Evolutionary conservation across 352 stramenopile genomes (phyloP).

Genomic region (Globisporangium spinosum): DNA sequence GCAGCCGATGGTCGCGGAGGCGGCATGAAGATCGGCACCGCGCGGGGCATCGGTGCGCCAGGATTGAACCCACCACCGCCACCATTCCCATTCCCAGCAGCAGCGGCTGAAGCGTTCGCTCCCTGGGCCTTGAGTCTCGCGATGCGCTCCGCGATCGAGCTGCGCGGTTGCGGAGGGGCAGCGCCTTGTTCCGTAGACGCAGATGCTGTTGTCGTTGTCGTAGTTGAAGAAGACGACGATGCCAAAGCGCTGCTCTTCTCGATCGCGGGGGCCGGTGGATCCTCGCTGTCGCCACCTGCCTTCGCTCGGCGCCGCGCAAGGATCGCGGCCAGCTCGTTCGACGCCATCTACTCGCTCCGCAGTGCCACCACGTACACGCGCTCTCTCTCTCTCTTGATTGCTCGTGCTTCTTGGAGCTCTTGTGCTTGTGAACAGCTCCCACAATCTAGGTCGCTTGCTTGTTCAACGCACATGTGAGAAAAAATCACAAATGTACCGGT

Average conservation of each 20-base stretch:
- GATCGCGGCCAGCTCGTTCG: conserved; percentile 82
- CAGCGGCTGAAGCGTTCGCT: conserved; percentile 31
- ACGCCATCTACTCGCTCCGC: conserved; percentile 38
- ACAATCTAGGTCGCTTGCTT: neutral
- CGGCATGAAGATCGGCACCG: conserved; percentile 19
- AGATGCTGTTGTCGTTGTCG: neutral
- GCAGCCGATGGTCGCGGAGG: conserved; percentile 10
- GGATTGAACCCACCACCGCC: conserved; percentile 6
- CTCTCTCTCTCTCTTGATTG: neutral
- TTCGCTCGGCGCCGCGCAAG: conserved; percentile 74
- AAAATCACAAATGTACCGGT: neutral
- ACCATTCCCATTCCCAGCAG: conserved; percentile 3
- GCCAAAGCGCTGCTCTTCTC: conserved; percentile 22
- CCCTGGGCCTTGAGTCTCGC: conserved; percentile 69
- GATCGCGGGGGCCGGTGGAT: conserved; percentile 24
- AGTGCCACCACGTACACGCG: neutral
- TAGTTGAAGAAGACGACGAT: conserved; percentile 20
- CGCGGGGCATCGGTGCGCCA: conserved; percentile 9
- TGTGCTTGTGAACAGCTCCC: too few relatives aligned
- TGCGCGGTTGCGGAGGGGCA: conserved; percentile 18
- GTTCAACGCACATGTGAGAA: conserved; percentile 1
- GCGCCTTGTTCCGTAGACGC: neutral
- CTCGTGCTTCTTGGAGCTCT: neutral
- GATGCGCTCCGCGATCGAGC: conserved; percentile 76
- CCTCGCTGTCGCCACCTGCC: conserved; percentile 39